A percentile compares a stretch with the other conserved stretches of the same genome.
Evolutionary conservation across 306 rosid genomes (phyloP).

Genomic region (Trichosanthes truncata): DNA sequence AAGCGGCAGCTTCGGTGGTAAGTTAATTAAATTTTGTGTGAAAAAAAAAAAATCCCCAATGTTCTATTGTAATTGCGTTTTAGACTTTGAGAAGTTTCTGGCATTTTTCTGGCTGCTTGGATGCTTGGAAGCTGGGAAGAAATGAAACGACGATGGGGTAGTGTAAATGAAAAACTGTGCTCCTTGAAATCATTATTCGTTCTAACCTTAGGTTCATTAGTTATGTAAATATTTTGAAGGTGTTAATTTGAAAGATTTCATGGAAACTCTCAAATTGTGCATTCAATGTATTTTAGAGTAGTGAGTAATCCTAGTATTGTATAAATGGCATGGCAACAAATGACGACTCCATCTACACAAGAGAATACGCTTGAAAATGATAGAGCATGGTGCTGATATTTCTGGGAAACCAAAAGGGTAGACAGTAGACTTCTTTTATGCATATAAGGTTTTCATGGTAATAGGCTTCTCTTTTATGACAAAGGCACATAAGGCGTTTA

Average conservation of each 20-base stretch:
- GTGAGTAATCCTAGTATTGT: not conserved
- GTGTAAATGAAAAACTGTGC: not conserved
- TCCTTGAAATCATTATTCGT: not conserved
- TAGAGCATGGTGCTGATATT: not conserved
- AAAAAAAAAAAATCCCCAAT: not conserved
- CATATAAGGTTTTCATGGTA: not conserved
- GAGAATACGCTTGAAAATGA: not conserved
- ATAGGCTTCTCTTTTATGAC: not conserved
- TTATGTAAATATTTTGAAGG: not conserved
- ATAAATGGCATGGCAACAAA: not conserved
- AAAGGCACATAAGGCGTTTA: not conserved
- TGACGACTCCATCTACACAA: not conserved
- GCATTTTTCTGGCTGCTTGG: not conserved
- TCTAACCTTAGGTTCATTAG: not conserved
- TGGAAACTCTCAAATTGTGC: not conserved
- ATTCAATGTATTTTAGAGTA: not conserved
- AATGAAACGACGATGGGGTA: not conserved
- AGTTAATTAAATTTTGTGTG: slow-evolving; percentile 20
- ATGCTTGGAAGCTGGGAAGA: not conserved
- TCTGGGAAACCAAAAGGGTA: not conserved
- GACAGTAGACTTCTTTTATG: not conserved
- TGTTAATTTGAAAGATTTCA: not conserved
- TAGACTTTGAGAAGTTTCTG: not conserved
- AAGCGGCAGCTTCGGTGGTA: slow-evolving; percentile 89
- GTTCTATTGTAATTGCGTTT: not conserved